Evolutionary conservation across 2,329 filamentous ascomycete genomes (phyloP), one percentile per base, ranked within the genome.

Genomic region (Exophiala phaeomuriformis): DNA sequence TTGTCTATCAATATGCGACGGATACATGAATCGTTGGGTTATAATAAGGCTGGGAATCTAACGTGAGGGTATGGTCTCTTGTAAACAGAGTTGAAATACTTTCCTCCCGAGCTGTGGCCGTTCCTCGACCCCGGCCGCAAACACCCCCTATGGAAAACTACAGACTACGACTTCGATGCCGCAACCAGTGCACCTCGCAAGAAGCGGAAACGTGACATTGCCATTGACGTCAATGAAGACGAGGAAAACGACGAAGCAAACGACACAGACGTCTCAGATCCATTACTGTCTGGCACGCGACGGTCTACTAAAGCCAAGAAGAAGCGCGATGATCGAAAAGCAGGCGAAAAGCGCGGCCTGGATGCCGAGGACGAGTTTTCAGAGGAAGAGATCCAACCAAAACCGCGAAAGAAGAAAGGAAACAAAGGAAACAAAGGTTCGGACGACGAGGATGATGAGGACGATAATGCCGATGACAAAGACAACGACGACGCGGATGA

Each of bases 101-200:
- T 83, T 60, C 81, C 81, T 0, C 69, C 75, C 37, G 79, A 83
- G 61, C 68, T 84, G 10, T 80, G 77, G 71, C 67, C 71, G 2
- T 75, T 74, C 2, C 71, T 84, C 8, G 77, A 79, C 60, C 72
- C 73, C 4, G 69, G 65, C 42, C 73, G 66, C 60, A 70, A 66
- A 64, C 52, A 67, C 53, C 66, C 58, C 46, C 68, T 64, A 55
- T 66, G 61, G 56, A 63, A 62, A 56, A 64, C 67, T 46, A 66
- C 59, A 64, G 63, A 46, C 30, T 45, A 61, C 66, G 62, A 43
- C 28, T 39, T 49, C 39, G 52, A 52, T 39, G 45, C 37, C 41
- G 41, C 33, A 28, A 47, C 56, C 19, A 54, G 51, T 7, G 32
- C 41, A 29, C 44, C 52, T 9, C 45, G 47, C 19, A 52, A 54